Evolutionary conservation across 345 rosid genomes (phyloP).

Genomic region (Kandelia obovata): DNA sequence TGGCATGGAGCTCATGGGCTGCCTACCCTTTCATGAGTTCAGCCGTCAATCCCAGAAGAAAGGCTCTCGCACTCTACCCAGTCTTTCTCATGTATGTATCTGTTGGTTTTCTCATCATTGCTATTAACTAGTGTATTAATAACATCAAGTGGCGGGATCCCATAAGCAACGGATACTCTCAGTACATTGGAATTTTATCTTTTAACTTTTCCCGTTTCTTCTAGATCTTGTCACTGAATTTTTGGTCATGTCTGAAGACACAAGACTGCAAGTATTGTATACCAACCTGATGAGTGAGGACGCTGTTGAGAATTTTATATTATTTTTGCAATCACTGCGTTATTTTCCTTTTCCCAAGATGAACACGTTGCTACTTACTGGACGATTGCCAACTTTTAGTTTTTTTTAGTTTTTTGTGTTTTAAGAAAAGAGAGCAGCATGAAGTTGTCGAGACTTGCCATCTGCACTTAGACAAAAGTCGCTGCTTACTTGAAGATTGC

Average conservation of each 20-base stretch:
- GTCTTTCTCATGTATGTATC: conserved; percentile 98
- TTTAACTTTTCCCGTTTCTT: neutral
- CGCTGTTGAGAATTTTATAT: no score
- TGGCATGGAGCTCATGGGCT: conserved; percentile 97
- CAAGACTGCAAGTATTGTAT: no score
- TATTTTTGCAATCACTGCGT: no score
- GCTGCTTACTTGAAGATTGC: no score
- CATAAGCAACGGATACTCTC: conserved; percentile 10
- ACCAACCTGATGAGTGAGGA: no score
- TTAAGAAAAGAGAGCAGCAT: no score
- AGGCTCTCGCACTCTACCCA: conserved; percentile 88
- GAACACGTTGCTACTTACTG: no score
- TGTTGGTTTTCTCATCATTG: conserved; percentile 93
- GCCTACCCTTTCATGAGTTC: conserved; percentile 96
- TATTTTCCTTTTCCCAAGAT: no score
- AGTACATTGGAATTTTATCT: conserved; percentile 26
- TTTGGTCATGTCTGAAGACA: neutral
- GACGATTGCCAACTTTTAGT: no score
- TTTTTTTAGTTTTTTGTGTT: no score
- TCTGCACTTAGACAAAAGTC: no score
- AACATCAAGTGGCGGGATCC: neutral
- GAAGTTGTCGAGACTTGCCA: no score
- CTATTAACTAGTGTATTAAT: conserved; percentile 46
- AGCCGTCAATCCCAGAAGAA: conserved; percentile 80
- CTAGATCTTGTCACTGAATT: conserved; percentile 6